Conservation (phyloP, 495 filamentous ascomycete genomes). For the Aspergillus kassunensis region DNA sequence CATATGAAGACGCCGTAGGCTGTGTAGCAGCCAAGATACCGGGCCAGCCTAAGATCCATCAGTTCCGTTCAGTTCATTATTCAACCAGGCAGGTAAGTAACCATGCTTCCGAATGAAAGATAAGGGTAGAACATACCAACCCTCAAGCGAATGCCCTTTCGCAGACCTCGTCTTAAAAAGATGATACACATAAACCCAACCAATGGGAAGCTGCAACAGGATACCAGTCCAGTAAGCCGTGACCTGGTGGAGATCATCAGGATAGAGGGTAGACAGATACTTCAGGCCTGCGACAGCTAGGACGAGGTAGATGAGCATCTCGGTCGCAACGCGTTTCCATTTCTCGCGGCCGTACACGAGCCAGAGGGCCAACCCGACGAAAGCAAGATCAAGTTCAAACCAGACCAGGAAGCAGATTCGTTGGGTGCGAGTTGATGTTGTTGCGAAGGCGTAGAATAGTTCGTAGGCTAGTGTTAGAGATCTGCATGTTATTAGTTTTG, state of each 20-base stretch:
- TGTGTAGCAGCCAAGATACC: constrained; percentile 19
- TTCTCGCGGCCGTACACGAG: constrained; percentile 2
- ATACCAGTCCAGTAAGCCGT: constrained; percentile 22
- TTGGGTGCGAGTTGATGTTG: constrained; percentile 11
- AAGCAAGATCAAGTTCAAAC: constrained; percentile 17
- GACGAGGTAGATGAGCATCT: constrained; percentile 7
- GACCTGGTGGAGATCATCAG: constrained; percentile 18
- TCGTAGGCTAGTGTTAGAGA: constrained; percentile 20
- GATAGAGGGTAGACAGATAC: constrained; percentile 1
- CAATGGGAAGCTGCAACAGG: constrained; percentile 16
- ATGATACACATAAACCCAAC: constrained; percentile 14
- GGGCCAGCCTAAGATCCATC: constrained; percentile 9
- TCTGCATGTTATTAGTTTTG: background rate
- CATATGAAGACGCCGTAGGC: constrained; percentile 22
- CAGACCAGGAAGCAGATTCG: constrained; percentile 13
- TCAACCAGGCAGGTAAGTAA: too few species aligned
- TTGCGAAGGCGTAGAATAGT: constrained; percentile 17
- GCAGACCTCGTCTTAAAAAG: constrained; percentile 8
- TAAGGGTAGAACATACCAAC: too few species aligned
- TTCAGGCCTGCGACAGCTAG: constrained; percentile 7
- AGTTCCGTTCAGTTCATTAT: too few species aligned
- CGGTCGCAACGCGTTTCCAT: background rate
- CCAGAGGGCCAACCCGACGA: constrained; percentile 5
- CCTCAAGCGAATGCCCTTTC: constrained; percentile 16
- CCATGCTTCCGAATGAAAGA: too few species aligned